Evolutionary conservation across 768 basidiomycete genomes (phyloP), one percentile per base, ranked within the genome.

Genomic region (Daedaleopsis nitida): DNA sequence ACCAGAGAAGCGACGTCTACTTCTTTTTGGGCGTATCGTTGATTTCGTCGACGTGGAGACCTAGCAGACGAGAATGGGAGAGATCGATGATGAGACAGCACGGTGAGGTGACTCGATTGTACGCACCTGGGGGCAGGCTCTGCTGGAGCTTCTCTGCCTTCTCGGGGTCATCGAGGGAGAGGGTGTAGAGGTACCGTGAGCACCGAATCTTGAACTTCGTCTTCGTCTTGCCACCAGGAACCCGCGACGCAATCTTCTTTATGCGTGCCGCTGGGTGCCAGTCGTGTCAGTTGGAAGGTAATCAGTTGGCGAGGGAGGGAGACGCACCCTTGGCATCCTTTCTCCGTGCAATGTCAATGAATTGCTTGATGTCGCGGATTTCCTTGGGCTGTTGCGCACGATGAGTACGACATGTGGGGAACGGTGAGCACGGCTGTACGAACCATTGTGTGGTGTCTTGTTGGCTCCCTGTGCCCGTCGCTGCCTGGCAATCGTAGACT

Each of bases 201-300:
- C 96, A 98, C 75, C 97, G 86, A 74, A 99, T 87, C 86, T 99
- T 99, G 88, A 98, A 98, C 81, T 98, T 99, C 74, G 92, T 96
- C 78, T 86, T 83, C 38, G 82, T 81, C 80, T 93, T 93, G 70
- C 86, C 89, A 52, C 83, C 83, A 37, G 86, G 74, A 34, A 81
- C 76, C 75, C 83, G 86, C 42, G 90, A 79, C 60, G 85, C 81
- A 63, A 89, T 89, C 83, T 96, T 97, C 83, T 98, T 98, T 86
- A 98, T 97, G 78, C 94, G 92, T 62, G 92, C 94, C 84, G 94
- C 96, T 98, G 76, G 24, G 44, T 14, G 23, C 24, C 14, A 14
- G 23, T 38, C 23, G 38, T 11, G 1, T 55, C 27, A 35, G 14
- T 11, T 51, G 34, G 35, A 53, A 49, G 39, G 34, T 47, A 9